A percentile compares a stretch with the other conserved stretches of the same genome.
phyloP scores from a whole-genome alignment of 306 rosid species.

The Potentilla sterilis region DNA sequence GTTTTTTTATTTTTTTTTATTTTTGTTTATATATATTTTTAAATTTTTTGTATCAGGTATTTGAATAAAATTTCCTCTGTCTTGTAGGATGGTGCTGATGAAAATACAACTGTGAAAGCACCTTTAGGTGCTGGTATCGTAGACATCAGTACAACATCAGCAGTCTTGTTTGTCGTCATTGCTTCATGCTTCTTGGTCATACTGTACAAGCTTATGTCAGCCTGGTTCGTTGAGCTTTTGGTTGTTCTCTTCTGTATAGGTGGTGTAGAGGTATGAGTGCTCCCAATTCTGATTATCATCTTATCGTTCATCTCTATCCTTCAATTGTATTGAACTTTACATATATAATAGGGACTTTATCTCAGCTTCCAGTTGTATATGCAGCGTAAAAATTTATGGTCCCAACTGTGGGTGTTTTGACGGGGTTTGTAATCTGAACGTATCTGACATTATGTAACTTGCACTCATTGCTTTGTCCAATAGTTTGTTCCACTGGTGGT shows the following conservation, averaged over 20 bases:
- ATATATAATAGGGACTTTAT: slow-evolving; percentile 16
- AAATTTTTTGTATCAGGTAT: neutral
- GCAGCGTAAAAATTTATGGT: neutral
- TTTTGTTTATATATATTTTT: slow-evolving; percentile 3
- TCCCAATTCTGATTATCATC: slow-evolving; percentile 10
- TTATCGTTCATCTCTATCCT: slow-evolving; percentile 8
- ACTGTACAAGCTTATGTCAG: slow-evolving; percentile 78
- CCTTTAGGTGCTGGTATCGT: slow-evolving; percentile 47
- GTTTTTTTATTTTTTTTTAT: too few relatives aligned
- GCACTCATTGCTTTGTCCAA: slow-evolving; percentile 18
- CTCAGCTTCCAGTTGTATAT: neutral
- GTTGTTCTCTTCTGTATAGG: slow-evolving; percentile 96
- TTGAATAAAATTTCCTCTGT: slow-evolving; percentile 21
- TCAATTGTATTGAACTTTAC: neutral
- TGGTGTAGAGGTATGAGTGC: slow-evolving; percentile 71
- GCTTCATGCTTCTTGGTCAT: slow-evolving; percentile 84
- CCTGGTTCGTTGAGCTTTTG: slow-evolving; percentile 79
- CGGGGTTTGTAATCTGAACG: slow-evolving; percentile 23
- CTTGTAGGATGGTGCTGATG: slow-evolving; percentile 70
- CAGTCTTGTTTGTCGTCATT: slow-evolving; percentile 70
- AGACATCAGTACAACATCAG: slow-evolving; percentile 69
- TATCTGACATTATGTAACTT: neutral
- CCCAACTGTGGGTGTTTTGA: neutral
- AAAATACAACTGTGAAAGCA: slow-evolving; percentile 37
- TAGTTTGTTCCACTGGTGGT: slow-evolving; percentile 11